Conservation (phyloP, 805 yeast species). For the Schwanniomyces pseudopolymorphus region DNA sequence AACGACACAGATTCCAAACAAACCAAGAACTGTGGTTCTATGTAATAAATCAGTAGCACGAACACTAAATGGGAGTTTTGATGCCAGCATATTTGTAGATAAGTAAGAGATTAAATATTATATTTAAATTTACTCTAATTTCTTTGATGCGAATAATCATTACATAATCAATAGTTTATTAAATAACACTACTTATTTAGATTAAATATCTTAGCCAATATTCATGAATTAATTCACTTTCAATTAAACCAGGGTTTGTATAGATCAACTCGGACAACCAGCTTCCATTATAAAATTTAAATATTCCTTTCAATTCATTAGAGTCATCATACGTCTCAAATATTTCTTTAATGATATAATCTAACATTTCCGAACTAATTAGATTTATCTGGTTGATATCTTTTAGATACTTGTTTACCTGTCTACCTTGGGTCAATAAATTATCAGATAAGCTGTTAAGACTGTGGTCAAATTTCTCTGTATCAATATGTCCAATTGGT, state of each 20-base stretch:
- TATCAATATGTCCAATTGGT: conserved; percentile 39
- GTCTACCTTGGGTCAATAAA: conserved; percentile 20
- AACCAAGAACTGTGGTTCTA: conserved; percentile 41
- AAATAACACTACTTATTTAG: conserved; percentile 11
- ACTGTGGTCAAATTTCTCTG: conserved; percentile 28
- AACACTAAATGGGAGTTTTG: conserved; percentile 40
- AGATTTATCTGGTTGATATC: conserved; percentile 24
- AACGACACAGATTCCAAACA: conserved; percentile 40
- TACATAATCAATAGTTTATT: conserved; percentile 6
- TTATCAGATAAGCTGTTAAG: conserved; percentile 21
- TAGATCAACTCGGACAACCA: conserved; percentile 43
- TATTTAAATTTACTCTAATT: not conserved
- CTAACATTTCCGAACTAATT: conserved; percentile 34
- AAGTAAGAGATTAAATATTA: not conserved
- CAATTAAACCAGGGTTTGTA: conserved; percentile 41
- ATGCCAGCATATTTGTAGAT: conserved; percentile 12
- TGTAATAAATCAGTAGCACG: conserved; percentile 45
- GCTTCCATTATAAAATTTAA: conserved; percentile 35
- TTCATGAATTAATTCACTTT: conserved; percentile 29
- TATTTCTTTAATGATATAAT: conserved; percentile 24
- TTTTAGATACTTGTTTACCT: conserved; percentile 12
- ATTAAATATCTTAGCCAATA: conserved; percentile 41
- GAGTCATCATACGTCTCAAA: conserved; percentile 22
- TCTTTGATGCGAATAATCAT: conserved; percentile 1
- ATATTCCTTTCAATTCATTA: conserved; percentile 18